These are phyloP conservation scores for Euphorbia pulcherrima DNA, from an alignment of 345 rosid species.

Conservation along the genomic window DNA sequence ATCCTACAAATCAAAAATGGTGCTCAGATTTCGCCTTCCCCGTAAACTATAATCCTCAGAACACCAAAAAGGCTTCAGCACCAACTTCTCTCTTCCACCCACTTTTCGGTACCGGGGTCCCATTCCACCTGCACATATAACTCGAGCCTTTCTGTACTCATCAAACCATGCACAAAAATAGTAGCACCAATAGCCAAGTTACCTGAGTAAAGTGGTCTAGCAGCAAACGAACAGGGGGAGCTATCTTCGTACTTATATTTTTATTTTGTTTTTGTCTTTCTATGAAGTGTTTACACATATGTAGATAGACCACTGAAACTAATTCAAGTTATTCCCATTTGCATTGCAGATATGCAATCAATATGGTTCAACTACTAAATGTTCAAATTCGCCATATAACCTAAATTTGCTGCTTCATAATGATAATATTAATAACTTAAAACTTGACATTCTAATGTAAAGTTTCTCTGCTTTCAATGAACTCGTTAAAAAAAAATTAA, in stretches of 20 bases:
- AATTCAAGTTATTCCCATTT: background rate
- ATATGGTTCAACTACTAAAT: background rate
- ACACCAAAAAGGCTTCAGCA: slow-evolving; percentile 17
- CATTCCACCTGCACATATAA: slow-evolving; percentile 15
- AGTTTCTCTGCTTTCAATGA: no score
- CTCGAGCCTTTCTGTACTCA: no score
- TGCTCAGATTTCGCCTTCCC: slow-evolving; percentile 22
- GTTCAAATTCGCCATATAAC: background rate
- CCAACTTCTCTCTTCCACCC: slow-evolving; percentile 2
- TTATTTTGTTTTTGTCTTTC: background rate
- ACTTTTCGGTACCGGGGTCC: background rate
- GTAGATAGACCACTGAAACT: background rate
- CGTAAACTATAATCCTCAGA: background rate
- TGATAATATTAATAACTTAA: no score
- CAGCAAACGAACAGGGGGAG: background rate
- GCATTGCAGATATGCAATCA: background rate
- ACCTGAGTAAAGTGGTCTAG: no score
- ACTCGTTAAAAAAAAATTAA: no score
- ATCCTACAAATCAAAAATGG: no score
- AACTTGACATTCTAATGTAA: no score
- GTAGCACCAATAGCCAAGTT: slow-evolving; percentile 20
- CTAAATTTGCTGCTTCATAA: background rate
- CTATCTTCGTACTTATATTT: background rate
- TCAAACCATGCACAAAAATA: no score
- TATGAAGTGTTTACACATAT: no score